Base-by-base conservation (phyloP, 164 flowering plant genomes). In the Berberis thunbergii region DNA sequence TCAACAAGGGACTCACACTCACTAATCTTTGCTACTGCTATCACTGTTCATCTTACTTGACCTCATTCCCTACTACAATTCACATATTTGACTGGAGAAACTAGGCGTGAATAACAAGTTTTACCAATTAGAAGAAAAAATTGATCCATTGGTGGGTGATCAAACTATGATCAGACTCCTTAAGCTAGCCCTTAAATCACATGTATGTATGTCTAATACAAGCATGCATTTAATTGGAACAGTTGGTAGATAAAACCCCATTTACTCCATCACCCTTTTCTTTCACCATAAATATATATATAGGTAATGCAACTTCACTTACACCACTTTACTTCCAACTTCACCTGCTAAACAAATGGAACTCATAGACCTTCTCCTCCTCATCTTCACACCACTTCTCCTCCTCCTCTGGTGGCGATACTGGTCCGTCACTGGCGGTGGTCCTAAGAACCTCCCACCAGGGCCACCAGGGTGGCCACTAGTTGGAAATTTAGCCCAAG, bases 381-480 rank as follows among this genome's bases (percentile, higher is more conserved):
- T 81, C 66, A 41, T 13, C 59, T 43, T 65, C 0, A 67, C 77
- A 6, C 41, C 65, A 49, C 2, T 76, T 67, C 66, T 83, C 54
- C 59, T 77, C 59, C 59, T 43, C 49, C 62, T 79, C 4, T 88
- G 93, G 96, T 84, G 91, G 83, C 71, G 80, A 4, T 61, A 68
- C 70, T 81, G 80, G 75, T 78, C 81, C 1, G 49, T 46, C 68
- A 71, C 81, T 55, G 77, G 76, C 49, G 67, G 73, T 1, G 75
- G 78, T 3, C 42, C 66, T 8, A 79, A 70, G 49, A 84, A 82
- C 74, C 86, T 90, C 60, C 96, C 97, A 0, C 94, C 96, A 0
- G 95, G 96, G 0, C 98, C 97, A 0, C 88, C 86, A 1, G 96
- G 97, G 0, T 88, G 96, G 96, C 96, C 98, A 0, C 54, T 90